phyloP scores from a whole-genome alignment of 2,329 filamentous ascomycete species.

The Alternaria brassicicola region DNA sequence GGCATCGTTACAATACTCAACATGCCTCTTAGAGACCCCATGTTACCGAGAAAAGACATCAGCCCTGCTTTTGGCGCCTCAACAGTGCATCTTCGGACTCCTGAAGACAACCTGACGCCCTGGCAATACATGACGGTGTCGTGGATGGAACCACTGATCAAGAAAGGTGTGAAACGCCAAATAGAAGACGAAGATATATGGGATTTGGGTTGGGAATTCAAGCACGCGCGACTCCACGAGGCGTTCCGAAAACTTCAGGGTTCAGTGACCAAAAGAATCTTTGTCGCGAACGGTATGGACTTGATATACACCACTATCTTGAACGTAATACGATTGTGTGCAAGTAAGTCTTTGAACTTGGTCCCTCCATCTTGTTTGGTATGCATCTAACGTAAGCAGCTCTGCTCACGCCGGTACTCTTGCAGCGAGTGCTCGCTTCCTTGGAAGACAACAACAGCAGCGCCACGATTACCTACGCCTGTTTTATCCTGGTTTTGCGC shows the following conservation, averaged over 20 bases:
- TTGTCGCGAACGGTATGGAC: slow-evolving; percentile 80
- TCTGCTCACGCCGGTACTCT: slow-evolving; percentile 65
- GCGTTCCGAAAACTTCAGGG: slow-evolving; percentile 76
- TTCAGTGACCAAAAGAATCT: slow-evolving; percentile 70
- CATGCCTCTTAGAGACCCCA: slow-evolving; percentile 73
- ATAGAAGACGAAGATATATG: slow-evolving; percentile 82
- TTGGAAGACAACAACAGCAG: slow-evolving; percentile 63
- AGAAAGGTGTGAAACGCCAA: slow-evolving; percentile 66
- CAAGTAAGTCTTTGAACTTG: slow-evolving; percentile 50
- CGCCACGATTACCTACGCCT: slow-evolving; percentile 69
- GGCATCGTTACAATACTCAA: slow-evolving; percentile 63
- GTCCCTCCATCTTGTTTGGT: not conserved
- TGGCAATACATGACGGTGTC: slow-evolving; percentile 86
- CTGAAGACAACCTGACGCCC: slow-evolving; percentile 79
- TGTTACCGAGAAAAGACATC: slow-evolving; percentile 62
- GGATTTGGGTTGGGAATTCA: slow-evolving; percentile 79
- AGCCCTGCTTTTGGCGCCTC: slow-evolving; percentile 63
- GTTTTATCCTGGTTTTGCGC: slow-evolving; percentile 65
- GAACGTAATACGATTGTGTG: slow-evolving; percentile 66
- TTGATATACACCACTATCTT: slow-evolving; percentile 70
- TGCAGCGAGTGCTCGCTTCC: slow-evolving; percentile 73
- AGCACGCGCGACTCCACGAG: slow-evolving; percentile 75
- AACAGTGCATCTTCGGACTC: slow-evolving; percentile 66
- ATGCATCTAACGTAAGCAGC: slow-evolving; percentile 19
- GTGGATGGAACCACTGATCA: slow-evolving; percentile 80